Conservation (phyloP, 169 alveolate genomes). For the Toxoplasma gondii region DNA sequence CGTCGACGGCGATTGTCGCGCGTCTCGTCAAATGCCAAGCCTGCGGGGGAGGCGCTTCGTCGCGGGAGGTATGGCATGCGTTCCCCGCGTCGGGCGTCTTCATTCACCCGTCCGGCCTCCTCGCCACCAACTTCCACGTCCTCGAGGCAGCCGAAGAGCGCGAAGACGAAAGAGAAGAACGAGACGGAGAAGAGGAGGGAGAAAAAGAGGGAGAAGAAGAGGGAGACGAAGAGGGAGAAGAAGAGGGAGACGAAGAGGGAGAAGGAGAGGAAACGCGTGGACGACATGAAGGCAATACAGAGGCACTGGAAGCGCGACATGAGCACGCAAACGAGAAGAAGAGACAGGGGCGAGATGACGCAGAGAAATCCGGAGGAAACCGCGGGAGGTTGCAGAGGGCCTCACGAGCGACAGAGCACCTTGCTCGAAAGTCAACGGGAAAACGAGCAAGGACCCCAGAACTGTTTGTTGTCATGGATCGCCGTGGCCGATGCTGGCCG, state of each 20-base stretch:
- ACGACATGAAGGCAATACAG: too few relatives aligned
- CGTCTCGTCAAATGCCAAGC: not conserved
- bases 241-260: not conserved
- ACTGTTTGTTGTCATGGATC: conserved; percentile 5
- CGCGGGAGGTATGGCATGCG: not conserved
- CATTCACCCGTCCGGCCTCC: not conserved
- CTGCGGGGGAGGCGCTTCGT: not conserved
- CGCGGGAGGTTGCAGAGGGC: too few relatives aligned
- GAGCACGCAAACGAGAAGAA: too few relatives aligned
- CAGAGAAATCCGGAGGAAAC: too few relatives aligned
- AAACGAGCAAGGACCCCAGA: not conserved
- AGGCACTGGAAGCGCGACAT: too few relatives aligned
- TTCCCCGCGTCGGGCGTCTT: not conserved
- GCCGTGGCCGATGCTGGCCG: conserved; percentile 7
- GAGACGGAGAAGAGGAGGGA: not conserved
- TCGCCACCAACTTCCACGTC: conserved; percentile 17
- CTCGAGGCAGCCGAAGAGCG: not conserved
- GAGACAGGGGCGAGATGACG: too few relatives aligned
- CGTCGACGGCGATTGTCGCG: not conserved
- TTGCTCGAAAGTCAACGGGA: too few relatives aligned
- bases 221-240: not conserved
- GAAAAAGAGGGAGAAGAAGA: too few relatives aligned
- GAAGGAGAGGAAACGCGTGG: too few relatives aligned
- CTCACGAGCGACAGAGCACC: too few relatives aligned
- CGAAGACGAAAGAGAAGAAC: not conserved